Conservation (phyloP, 2,329 filamentous ascomycete species). For the Ophiostoma novo-ulmi region DNA sequence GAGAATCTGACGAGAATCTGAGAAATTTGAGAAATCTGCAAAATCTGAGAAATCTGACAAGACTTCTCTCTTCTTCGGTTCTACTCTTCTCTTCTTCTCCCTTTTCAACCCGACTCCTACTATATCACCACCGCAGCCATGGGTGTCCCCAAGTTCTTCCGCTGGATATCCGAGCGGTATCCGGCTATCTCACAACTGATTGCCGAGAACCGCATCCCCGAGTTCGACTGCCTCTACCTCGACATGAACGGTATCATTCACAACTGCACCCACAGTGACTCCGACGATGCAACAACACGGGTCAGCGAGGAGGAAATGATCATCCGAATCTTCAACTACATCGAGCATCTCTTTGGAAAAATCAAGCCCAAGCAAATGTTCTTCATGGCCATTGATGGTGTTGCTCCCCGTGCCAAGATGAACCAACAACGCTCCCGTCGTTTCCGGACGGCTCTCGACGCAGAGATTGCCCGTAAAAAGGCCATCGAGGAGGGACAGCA, state of each 20-base stretch:
- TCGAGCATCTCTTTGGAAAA: slow-evolving; percentile 96
- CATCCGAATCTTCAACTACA: slow-evolving; percentile 99
- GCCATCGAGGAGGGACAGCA: slow-evolving; percentile 83
- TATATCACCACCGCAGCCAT: slow-evolving; percentile 19
- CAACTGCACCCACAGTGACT: slow-evolving; percentile 97
- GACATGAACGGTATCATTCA: slow-evolving; percentile 99
- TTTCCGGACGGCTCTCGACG: slow-evolving; percentile 90
- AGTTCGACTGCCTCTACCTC: slow-evolving; percentile 96
- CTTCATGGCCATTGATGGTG: slow-evolving; percentile 99
- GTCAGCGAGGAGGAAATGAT: slow-evolving; percentile 99
- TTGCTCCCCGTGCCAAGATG: slow-evolving; percentile 98
- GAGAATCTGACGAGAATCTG: background rate
- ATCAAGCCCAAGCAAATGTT: slow-evolving; percentile 98
- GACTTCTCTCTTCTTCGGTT: slow-evolving; percentile 12
- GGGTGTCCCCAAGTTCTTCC: slow-evolving; percentile 81
- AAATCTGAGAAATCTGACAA: background rate
- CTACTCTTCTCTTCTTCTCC: background rate
- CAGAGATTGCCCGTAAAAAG: slow-evolving; percentile 84
- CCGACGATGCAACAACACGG: slow-evolving; percentile 83
- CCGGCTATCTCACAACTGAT: slow-evolving; percentile 97
- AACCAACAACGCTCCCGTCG: slow-evolving; percentile 95
- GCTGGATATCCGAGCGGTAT: slow-evolving; percentile 99
- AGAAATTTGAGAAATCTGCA: background rate
- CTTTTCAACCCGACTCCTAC: background rate
- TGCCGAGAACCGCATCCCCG: slow-evolving; percentile 95